Base-by-base conservation (phyloP, 805 yeast genomes). In the Nakazawaea anatomiae region DNA sequence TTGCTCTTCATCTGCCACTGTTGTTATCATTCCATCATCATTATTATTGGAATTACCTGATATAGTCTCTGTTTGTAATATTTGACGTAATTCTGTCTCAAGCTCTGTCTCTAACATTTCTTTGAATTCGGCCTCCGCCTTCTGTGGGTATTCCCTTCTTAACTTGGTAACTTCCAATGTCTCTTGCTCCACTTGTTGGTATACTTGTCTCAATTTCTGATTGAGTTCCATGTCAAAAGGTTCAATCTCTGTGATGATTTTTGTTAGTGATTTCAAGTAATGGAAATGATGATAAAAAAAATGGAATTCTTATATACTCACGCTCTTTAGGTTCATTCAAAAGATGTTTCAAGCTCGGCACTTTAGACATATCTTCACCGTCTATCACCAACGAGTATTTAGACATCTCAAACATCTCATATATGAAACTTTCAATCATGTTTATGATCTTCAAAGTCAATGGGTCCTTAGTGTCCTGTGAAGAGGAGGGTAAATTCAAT, bases 141-240 rank as follows among this genome's bases (percentile, higher is more conserved):
- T 61, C 9, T 55, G 54, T 0, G 89, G 90, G 10, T 77, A 69
- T 18, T 72, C 72, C 46, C 79, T 71, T 46, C 94, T 68, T 49
- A 83, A 63, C 27, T 71, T 69, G 0, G 88, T 76, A 14, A 84
- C 76, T 51, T 71, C 74, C 1, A 80, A 74, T 0, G 89, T 80
- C 54, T 77, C 79, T 45, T 73, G 75, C 55, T 88, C 95, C 52
- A 87, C 83, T 39, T 75, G 72, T 46, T 74, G 73, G 54, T 86
- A 78, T 46, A 79, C 57, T 46, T 74, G 70, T 44, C 92, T 70
- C 31, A 87, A 74, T 50, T 72, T 63, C 52, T 78, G 82, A 62
- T 85, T 84, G 52, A 86, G 64, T 18, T 75, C 82, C 39, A 76
- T 66, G 60, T 88, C 92, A 63, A 85, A 86, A 0, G 91, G 89